Conservation (phyloP, 2,329 filamentous ascomycete species). For the Sclerotinia sclerotiorum region DNA sequence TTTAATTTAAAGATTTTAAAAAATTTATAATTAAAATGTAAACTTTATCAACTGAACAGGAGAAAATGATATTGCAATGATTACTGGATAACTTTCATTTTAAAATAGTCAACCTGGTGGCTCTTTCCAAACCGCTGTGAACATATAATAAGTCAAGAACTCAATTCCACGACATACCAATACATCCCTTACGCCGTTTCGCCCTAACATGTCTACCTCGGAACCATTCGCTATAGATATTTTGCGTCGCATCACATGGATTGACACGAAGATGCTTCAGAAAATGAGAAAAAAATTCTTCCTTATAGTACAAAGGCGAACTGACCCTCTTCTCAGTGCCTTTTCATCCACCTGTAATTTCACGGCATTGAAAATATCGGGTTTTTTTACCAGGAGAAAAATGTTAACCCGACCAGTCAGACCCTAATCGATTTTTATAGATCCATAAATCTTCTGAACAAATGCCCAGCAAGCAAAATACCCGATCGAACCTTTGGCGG, state of each 20-base stretch:
- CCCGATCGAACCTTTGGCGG: conserved; percentile 80
- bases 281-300: background rate
- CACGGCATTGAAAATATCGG: background rate
- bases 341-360: background rate
- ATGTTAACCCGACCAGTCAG: background rate
- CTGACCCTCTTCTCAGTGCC: background rate
- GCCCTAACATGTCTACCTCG: background rate
- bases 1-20: no score
- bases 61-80: background rate
- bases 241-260: background rate
- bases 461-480: conserved; percentile 96
- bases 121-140: background rate
- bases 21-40: no score
- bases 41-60: background rate
- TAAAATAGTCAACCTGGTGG: no score
- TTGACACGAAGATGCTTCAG: background rate
- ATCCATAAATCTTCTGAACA: conserved; percentile 87
- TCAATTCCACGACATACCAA: background rate
- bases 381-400: background rate
- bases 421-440: conserved; percentile 90
- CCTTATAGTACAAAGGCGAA: conserved; percentile 5
- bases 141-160: background rate
- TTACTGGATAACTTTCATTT: background rate
- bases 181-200: conserved; percentile 12
- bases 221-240: background rate